These are phyloP conservation scores for Agrocybe pediades DNA, from an alignment of 768 basidiomycete species.

Conservation along the genomic window DNA sequence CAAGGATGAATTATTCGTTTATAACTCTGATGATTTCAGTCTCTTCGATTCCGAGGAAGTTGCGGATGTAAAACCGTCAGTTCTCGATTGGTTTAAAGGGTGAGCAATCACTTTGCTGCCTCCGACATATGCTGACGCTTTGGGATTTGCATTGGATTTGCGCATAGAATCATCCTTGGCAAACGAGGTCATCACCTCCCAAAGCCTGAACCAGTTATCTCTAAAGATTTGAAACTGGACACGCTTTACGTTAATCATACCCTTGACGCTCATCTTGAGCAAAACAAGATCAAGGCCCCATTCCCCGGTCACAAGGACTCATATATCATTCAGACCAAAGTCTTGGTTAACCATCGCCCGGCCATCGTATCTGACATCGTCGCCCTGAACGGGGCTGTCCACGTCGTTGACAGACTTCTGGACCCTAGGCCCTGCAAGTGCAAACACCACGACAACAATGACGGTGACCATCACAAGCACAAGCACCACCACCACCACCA, in stretches of 20 bases:
- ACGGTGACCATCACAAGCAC: slow-evolving; percentile 2
- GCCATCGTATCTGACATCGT: slow-evolving; percentile 48
- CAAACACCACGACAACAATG: slow-evolving; percentile 14
- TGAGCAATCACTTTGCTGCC: neutral
- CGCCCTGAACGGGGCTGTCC: slow-evolving; percentile 59
- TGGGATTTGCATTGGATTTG: neutral
- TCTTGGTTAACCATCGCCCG: slow-evolving; percentile 39
- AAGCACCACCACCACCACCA: slow-evolving; percentile 8
- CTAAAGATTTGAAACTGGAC: slow-evolving; percentile 36
- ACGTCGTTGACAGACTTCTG: slow-evolving; percentile 44
- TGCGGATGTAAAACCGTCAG: neutral
- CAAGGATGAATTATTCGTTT: neutral
- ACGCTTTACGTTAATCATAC: slow-evolving; percentile 46
- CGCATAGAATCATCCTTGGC: neutral
- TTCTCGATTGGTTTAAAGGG: neutral
- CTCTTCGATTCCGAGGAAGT: neutral
- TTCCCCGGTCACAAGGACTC: slow-evolving; percentile 35
- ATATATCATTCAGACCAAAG: slow-evolving; percentile 31
- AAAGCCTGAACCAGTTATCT: slow-evolving; percentile 29
- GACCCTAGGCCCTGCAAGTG: slow-evolving; percentile 34
- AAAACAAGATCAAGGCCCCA: slow-evolving; percentile 41
- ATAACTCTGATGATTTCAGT: neutral
- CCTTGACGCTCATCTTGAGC: slow-evolving; percentile 48
- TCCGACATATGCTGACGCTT: no score
- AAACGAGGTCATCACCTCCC: neutral